Base-by-base conservation (phyloP, 805 yeast genomes). In the Yarrowia sp. region DNA sequence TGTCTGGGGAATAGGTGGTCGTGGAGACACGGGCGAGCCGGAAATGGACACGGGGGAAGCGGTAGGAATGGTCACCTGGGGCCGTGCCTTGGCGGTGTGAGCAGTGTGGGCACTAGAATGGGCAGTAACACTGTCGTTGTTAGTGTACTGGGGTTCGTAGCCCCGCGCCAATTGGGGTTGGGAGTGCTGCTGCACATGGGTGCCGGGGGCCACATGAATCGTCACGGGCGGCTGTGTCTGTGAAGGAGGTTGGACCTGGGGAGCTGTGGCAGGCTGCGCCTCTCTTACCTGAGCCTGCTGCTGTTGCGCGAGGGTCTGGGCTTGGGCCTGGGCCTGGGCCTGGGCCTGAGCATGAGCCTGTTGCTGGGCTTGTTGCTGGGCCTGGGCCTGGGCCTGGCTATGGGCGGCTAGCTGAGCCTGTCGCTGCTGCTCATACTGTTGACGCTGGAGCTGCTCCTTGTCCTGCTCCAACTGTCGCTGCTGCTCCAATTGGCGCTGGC, bases 201-300 rank as follows among this genome's bases (percentile, higher is more conserved):
- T 67, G 26, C 62, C 68, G 35, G 46, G 66, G 40, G 62, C 66
- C 62, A 48, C 65, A 36, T 66, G 68, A 35, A 61, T 68, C 62
- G 64, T 66, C 56, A 63, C 58, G 58, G 68, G 59, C 49, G 66
- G 59, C 63, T 66, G 63, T 66, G 72, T 46, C 67, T 68, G 22
- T 30, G 66, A 21, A 35, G 68, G 40, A 26, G 65, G 35, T 19
- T 51, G 58, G 3, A n/a, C 32, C 41, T 33, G 58, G 4, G 35
- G 65, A 65, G 66, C 67, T 12, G 62, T 28, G 17, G 36, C 36
- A n/a, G 52, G 59, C 66, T 62, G 68, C 19, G 64, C 65, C 67
- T 67, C 26, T 30, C 33, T 26, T 33, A 17, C 66, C 56, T 65
- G 70, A 21, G 68, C 69, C 22, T 66, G 64, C 24, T 49, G 62